phyloP scores from a whole-genome alignment of 768 basidiomycete genomes.

The Mrakia hoshinonis region DNA sequence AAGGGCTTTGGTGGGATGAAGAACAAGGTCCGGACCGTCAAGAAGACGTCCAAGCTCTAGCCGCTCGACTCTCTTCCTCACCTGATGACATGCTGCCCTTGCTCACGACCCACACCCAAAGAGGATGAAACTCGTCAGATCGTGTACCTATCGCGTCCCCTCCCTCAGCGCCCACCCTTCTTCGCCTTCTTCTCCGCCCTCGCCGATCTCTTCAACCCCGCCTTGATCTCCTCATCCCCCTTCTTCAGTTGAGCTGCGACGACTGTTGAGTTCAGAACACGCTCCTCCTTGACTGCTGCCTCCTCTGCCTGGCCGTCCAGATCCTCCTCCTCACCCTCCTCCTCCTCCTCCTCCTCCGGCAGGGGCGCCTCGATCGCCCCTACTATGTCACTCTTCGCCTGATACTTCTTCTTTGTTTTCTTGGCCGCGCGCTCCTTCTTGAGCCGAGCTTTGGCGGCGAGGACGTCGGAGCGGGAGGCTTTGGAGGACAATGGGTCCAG shows the following conservation, averaged over 20 bases:
- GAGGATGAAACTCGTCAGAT: too few relatives aligned
- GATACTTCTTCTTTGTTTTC: background rate
- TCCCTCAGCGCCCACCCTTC: background rate
- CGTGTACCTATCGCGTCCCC: too few relatives aligned
- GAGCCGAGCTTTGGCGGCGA: conserved; percentile 1
- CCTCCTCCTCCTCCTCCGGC: background rate
- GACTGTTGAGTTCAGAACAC: background rate
- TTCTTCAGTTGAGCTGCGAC: background rate
- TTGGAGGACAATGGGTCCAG: background rate
- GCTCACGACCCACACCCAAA: background rate
- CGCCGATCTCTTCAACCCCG: background rate
- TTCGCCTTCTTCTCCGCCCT: background rate
- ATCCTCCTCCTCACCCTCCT: background rate
- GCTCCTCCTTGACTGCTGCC: background rate
- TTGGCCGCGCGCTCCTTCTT: background rate
- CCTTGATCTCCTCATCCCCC: background rate
- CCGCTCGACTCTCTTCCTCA: background rate
- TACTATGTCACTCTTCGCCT: background rate
- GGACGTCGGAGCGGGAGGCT: conserved; percentile 5
- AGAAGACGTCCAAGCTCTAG: conserved; percentile 10
- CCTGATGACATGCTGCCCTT: background rate
- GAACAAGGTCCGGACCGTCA: background rate
- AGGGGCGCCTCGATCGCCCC: background rate
- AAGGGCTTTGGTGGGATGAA: background rate
- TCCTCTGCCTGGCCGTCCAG: background rate